phyloP scores from a whole-genome alignment of 176 grass and related monocot species.

The Pontederia crassipes region DNA sequence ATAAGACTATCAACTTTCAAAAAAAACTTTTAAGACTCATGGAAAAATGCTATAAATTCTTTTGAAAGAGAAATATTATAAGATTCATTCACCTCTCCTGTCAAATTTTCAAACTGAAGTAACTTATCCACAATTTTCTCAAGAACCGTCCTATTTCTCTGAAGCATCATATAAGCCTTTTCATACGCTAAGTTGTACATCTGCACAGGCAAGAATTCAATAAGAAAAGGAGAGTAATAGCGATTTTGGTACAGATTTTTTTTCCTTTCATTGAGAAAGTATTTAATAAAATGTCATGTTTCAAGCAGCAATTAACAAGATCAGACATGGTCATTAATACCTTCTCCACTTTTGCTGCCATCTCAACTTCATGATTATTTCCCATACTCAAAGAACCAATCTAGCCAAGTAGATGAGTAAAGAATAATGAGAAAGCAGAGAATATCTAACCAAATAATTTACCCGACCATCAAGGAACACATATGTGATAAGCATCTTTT shows the following conservation, averaged over 20 bases:
- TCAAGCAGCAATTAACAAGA: not conserved
- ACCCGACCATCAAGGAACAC: not conserved
- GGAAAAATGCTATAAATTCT: not conserved
- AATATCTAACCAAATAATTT: not conserved
- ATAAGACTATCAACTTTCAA: not conserved
- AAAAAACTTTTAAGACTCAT: not conserved
- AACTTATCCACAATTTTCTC: conserved; percentile 32
- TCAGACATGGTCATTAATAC: not conserved
- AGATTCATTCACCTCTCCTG: conserved; percentile 22
- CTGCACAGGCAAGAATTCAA: conserved; percentile 7
- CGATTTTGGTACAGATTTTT: not conserved
- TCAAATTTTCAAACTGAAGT: conserved; percentile 22
- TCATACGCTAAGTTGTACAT: conserved; percentile 26
- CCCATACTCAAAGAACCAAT: conserved; percentile 24
- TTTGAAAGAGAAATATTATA: not conserved
- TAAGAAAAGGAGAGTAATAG: not conserved
- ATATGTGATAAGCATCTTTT: too few species aligned
- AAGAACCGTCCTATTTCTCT: conserved; percentile 18
- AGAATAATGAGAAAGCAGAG: not conserved
- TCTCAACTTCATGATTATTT: conserved; percentile 21
- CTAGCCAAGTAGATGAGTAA: conserved; percentile 1
- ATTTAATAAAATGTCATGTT: not conserved
- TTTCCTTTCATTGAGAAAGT: too few species aligned
- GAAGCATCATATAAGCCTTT: conserved; percentile 21
- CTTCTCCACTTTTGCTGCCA: conserved; percentile 26